Evolutionary conservation across 2,329 filamentous ascomycete genomes (phyloP).

Genomic region (Arthroderma sp.): DNA sequence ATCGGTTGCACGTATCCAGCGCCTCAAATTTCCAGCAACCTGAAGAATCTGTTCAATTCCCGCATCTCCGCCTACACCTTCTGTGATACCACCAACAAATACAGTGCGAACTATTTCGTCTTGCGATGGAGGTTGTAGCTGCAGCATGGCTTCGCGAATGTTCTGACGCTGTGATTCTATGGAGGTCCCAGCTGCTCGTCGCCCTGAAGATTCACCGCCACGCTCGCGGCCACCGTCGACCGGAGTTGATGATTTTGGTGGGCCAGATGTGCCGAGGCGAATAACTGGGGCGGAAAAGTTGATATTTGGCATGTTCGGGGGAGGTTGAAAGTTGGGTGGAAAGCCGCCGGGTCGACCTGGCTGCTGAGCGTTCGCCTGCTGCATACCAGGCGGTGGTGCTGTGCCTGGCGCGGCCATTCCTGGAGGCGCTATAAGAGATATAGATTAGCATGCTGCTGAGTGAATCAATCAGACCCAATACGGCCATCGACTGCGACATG

Average conservation of each 20-base stretch:
- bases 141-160: constrained; percentile 54
- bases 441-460: constrained; percentile 9
- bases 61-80: constrained; percentile 62
- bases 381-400: constrained; percentile 62
- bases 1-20: constrained; percentile 70
- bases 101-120: constrained; percentile 89
- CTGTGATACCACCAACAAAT: constrained; percentile 75
- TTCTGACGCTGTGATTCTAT: constrained; percentile 56
- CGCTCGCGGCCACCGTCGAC: constrained; percentile 32
- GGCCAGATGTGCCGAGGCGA: constrained; percentile 64
- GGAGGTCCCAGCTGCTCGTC: constrained; percentile 41
- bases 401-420: constrained; percentile 72
- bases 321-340: constrained; percentile 73
- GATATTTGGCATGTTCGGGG: constrained; percentile 88
- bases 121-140: constrained; percentile 65
- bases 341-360: constrained; percentile 69
- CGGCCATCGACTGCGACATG: background rate
- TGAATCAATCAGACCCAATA: background rate
- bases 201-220: constrained; percentile 31
- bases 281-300: constrained; percentile 97
- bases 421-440: constrained; percentile 53
- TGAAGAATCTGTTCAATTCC: constrained; percentile 65
- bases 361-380: constrained; percentile 59
- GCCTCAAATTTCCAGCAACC: constrained; percentile 63
- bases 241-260: constrained; percentile 45